phyloP scores from a whole-genome alignment of 2,329 filamentous ascomycete genomes.

The Cyphellophora attinorum region DNA sequence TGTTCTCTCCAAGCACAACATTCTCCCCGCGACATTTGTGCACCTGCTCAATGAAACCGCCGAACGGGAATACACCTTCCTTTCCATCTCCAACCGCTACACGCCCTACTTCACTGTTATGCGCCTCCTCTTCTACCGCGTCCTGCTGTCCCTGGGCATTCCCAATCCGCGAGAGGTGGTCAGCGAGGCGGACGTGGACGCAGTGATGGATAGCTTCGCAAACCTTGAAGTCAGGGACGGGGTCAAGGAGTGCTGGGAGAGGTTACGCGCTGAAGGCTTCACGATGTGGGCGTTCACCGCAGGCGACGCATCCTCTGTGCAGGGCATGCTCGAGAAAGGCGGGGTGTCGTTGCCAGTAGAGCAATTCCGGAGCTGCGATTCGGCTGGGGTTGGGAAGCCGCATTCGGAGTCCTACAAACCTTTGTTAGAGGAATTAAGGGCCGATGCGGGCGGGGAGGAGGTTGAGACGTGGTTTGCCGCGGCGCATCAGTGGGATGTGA shows the following conservation, averaged over 20 bases:
- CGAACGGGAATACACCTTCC: conserved; percentile 37
- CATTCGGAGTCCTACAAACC: conserved; percentile 37
- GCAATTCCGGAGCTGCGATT: conserved; percentile 45
- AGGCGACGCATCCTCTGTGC: conserved; percentile 40
- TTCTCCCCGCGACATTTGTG: conserved; percentile 29
- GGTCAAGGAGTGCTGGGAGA: conserved; percentile 27
- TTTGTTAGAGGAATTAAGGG: conserved; percentile 32
- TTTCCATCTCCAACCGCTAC: conserved; percentile 31
- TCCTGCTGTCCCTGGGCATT: conserved; percentile 30
- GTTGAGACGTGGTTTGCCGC: conserved; percentile 44
- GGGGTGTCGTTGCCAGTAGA: conserved; percentile 41
- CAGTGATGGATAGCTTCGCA: conserved; percentile 26
- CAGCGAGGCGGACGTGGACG: conserved; percentile 28
- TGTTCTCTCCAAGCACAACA: conserved; percentile 23
- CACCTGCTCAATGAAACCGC: conserved; percentile 33
- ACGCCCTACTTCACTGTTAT: conserved; percentile 29
- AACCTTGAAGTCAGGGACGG: conserved; percentile 25
- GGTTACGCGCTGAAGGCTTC: conserved; percentile 37
- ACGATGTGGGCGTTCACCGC: conserved; percentile 47
- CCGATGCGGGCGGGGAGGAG: conserved; percentile 6
- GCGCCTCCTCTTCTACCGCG: conserved; percentile 33
- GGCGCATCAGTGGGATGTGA: conserved; percentile 52
- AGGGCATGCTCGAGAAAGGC: conserved; percentile 41
- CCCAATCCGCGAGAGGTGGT: conserved; percentile 27
- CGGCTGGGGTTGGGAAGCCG: conserved; percentile 40